Evolutionary conservation across 2,329 filamentous ascomycete species (phyloP).

Genomic region (Calonectria honghensis): DNA sequence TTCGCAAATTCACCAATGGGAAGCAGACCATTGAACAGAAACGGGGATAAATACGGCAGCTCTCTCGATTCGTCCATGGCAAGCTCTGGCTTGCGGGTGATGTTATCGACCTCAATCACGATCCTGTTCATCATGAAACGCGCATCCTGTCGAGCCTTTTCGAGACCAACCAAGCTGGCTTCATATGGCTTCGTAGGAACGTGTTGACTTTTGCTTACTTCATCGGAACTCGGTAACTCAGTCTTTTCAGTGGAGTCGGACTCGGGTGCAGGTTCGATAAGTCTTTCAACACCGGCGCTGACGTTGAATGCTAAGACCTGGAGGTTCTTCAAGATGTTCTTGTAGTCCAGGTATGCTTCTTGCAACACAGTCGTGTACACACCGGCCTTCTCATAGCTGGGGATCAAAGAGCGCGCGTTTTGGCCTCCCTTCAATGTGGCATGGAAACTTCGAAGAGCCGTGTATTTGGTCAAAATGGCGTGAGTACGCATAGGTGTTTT

Average conservation of each 20-base stretch:
- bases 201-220: not conserved
- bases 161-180: not conserved
- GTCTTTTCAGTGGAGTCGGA: not conserved
- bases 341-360: slow-evolving; percentile 39
- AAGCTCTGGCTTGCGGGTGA: slow-evolving; percentile 25
- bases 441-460: slow-evolving; percentile 30
- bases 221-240: not conserved
- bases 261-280: not conserved
- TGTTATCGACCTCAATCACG: slow-evolving; percentile 33
- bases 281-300: not conserved
- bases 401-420: not conserved
- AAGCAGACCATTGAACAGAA: slow-evolving; percentile 31
- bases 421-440: not conserved
- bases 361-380: slow-evolving; percentile 30
- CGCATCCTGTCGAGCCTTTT: slow-evolving; percentile 11
- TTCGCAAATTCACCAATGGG: not conserved
- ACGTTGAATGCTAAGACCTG: slow-evolving; percentile 35
- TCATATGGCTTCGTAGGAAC: slow-evolving; percentile 15
- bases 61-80: slow-evolving; percentile 27
- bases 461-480: slow-evolving; percentile 39
- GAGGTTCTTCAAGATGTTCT: slow-evolving; percentile 27
- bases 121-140: slow-evolving; percentile 32
- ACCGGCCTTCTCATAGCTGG: slow-evolving; percentile 22
- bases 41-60: slow-evolving; percentile 14
- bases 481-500: slow-evolving; percentile 39